These are phyloP conservation scores for Aphanocladium album DNA, from an alignment of 2,329 filamentous ascomycete species.

Conservation along the genomic window DNA sequence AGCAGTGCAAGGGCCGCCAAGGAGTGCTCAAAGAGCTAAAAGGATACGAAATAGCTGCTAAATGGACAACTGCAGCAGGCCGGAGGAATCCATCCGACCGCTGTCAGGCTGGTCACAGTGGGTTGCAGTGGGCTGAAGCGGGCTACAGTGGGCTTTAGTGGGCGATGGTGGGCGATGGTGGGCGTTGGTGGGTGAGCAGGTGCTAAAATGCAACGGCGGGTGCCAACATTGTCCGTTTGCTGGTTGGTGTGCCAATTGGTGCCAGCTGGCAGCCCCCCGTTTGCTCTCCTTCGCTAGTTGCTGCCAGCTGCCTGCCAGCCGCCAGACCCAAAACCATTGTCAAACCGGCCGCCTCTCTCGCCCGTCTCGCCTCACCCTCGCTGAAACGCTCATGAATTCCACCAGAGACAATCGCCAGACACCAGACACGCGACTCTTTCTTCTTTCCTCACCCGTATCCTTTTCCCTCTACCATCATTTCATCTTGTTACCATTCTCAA, in stretches of 20 bases:
- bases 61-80: background rate
- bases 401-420: conserved; percentile 12
- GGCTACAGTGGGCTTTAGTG: too few relatives aligned
- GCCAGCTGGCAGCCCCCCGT: too few relatives aligned
- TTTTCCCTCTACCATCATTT: background rate
- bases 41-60: background rate
- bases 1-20: background rate
- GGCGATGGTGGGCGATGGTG: too few relatives aligned
- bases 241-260: too few relatives aligned
- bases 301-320: background rate
- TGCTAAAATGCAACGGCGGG: too few relatives aligned
- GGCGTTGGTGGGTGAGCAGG: too few relatives aligned
- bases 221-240: too few relatives aligned
- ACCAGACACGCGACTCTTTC: background rate
- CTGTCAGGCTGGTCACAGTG: too few relatives aligned
- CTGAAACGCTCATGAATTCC: conserved; percentile 8
- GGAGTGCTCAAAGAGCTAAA: too few relatives aligned
- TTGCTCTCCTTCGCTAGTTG: too few relatives aligned
- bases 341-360: background rate
- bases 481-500: background rate
- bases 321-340: conserved; percentile 1
- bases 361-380: conserved; percentile 6
- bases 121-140: too few relatives aligned
- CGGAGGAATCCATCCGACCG: too few relatives aligned
- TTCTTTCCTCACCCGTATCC: background rate